Evolutionary conservation across 2,329 filamentous ascomycete species (phyloP).

Genomic region (Colletotrichum camelliae): DNA sequence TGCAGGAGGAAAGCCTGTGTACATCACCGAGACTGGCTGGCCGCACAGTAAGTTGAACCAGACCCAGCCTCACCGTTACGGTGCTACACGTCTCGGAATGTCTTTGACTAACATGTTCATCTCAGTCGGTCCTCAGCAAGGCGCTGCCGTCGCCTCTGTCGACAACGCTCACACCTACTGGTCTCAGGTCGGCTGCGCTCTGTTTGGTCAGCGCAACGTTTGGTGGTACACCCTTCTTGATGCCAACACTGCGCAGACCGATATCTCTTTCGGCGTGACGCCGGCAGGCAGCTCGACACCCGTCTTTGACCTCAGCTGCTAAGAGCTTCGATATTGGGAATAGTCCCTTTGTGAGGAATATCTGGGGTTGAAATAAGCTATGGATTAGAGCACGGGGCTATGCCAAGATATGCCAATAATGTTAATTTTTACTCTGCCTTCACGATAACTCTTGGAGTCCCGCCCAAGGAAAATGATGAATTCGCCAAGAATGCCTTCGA

Average conservation of each 20-base stretch:
- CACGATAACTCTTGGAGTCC: background rate
- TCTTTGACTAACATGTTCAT: background rate
- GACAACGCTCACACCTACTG: slow-evolving; percentile 43
- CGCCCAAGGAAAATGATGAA: background rate
- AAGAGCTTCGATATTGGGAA: background rate
- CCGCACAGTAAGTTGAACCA: slow-evolving; percentile 39
- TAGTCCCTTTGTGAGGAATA: fast-evolving
- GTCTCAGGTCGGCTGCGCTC: slow-evolving; percentile 8
- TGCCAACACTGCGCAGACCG: slow-evolving; percentile 9
- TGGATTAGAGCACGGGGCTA: background rate
- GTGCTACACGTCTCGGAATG: background rate
- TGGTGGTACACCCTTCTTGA: slow-evolving; percentile 19
- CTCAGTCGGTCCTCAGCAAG: slow-evolving; percentile 44
- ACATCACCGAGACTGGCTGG: slow-evolving; percentile 63
- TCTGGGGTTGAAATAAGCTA: background rate
- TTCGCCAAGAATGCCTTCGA: background rate
- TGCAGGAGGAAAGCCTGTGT: slow-evolving; percentile 47
- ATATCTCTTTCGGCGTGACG: slow-evolving; percentile 6
- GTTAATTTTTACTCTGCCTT: background rate
- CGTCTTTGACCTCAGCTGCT: slow-evolving; percentile 6
- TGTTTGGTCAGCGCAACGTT: slow-evolving; percentile 14
- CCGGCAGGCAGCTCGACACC: background rate
- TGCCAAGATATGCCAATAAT: background rate
- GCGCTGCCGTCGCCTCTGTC: slow-evolving; percentile 46
- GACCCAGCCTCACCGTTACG: background rate